Evolutionary conservation across 805 yeast genomes (phyloP).

Genomic region (Candida sphagnicola): DNA sequence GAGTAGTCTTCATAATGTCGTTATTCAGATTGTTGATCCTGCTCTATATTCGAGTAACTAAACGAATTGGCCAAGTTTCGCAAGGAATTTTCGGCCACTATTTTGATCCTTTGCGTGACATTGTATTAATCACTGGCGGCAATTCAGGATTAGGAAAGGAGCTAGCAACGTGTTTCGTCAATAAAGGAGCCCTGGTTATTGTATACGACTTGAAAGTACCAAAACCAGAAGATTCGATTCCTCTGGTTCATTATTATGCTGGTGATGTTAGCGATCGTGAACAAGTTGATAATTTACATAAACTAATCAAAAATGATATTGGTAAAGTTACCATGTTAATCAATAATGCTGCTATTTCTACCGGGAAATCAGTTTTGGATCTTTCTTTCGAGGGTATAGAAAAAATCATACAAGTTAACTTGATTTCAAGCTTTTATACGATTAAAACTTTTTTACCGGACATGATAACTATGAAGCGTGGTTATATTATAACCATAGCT

Average conservation of each 20-base stretch:
- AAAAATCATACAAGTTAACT: constrained; percentile 59
- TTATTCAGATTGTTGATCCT: background rate
- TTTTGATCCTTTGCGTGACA: constrained; percentile 52
- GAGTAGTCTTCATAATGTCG: background rate
- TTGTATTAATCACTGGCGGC: constrained; percentile 83
- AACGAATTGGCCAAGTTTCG: constrained; percentile 25
- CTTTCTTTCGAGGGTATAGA: constrained; percentile 57
- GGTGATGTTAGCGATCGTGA: constrained; percentile 67
- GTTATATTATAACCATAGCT: constrained; percentile 76
- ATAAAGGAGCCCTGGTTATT: constrained; percentile 48
- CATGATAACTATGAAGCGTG: constrained; percentile 59
- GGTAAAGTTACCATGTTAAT: constrained; percentile 68
- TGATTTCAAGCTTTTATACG: constrained; percentile 66
- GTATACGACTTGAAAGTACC: constrained; percentile 53
- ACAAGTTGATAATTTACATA: constrained; percentile 40
- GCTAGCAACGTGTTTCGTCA: constrained; percentile 45
- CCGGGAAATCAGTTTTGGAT: constrained; percentile 54
- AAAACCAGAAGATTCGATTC: constrained; percentile 20
- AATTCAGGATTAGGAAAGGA: constrained; percentile 72
- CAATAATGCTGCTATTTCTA: constrained; percentile 81
- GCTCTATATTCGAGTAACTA: constrained; percentile 9
- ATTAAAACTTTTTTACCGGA: constrained; percentile 68
- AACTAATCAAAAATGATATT: constrained; percentile 38
- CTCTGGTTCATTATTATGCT: constrained; percentile 48
- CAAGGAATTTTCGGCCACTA: constrained; percentile 46